These are phyloP conservation scores for Neltuma alba DNA, from an alignment of 306 rosid genomes.

Conservation along the genomic window DNA sequence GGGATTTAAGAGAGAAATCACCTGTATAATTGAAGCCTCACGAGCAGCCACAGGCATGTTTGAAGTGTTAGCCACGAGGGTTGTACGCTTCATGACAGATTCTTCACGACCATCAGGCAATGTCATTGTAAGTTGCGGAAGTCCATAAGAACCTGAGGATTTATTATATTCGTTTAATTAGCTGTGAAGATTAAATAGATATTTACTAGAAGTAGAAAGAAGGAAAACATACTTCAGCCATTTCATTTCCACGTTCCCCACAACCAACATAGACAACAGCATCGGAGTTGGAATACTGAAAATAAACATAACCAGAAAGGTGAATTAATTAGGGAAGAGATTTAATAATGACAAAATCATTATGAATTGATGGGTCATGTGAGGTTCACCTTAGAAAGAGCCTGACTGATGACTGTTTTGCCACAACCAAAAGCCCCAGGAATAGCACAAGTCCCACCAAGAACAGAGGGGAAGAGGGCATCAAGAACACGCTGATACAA, in stretches of 20 bases:
- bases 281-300: conserved; percentile 98
- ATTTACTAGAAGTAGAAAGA: conserved; percentile 8
- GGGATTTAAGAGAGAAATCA: conserved; percentile 37
- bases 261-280: conserved; percentile 96
- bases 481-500: conserved; percentile 93
- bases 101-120: conserved; percentile 99
- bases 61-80: conserved; percentile 98
- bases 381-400: conserved; percentile 87
- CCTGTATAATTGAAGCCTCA: conserved; percentile 99
- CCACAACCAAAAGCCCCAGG: conserved; percentile 99
- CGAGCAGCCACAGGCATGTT: conserved; percentile 99
- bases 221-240: conserved; percentile 78
- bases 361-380: conserved; percentile 12
- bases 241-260: conserved; percentile 99
- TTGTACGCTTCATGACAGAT: conserved; percentile 99
- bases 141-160: conserved; percentile 90
- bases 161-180: conserved; percentile 30
- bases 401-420: conserved; percentile 99
- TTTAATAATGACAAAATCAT: not conserved
- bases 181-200: conserved; percentile 5
- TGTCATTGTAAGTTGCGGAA: conserved; percentile 99
- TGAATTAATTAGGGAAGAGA: conserved; percentile 4
- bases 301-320: conserved; percentile 23
- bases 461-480: conserved; percentile 99
- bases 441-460: conserved; percentile 99